Percentiles rank a stretch among this genome's conserved stretches.
phyloP scores from a whole-genome alignment of 352 stramenopile species.

The Phytophthora aleatoria region DNA sequence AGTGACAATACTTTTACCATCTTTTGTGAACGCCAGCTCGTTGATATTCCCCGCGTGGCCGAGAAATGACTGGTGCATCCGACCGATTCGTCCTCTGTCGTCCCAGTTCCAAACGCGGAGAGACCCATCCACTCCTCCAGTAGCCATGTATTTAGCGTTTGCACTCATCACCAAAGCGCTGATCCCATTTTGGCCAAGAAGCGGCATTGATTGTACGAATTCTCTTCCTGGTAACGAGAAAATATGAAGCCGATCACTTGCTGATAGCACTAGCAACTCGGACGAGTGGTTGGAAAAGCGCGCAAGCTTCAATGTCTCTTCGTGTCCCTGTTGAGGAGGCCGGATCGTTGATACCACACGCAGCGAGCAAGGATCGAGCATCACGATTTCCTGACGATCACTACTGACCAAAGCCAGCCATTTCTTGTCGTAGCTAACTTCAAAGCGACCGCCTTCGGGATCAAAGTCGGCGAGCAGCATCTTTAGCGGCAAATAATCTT shows the following conservation, averaged over 20 bases:
- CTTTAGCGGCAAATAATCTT: conserved; percentile 65
- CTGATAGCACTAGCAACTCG: conserved; percentile 58
- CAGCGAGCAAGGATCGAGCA: conserved; percentile 47
- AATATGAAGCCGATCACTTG: conserved; percentile 54
- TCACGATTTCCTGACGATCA: conserved; percentile 37
- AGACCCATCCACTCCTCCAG: conserved; percentile 57
- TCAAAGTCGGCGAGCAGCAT: conserved; percentile 68
- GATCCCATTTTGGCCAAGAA: conserved; percentile 62
- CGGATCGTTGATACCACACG: conserved; percentile 42
- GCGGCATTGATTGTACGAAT: conserved; percentile 56
- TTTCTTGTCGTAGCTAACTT: conserved; percentile 46
- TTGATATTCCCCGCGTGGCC: conserved; percentile 46
- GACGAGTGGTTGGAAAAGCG: conserved; percentile 52
- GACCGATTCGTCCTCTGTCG: conserved; percentile 45
- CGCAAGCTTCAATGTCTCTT: conserved; percentile 41
- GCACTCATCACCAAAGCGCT: conserved; percentile 49
- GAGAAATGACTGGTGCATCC: conserved; percentile 67
- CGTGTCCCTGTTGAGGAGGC: conserved; percentile 30
- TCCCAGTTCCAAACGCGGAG: conserved; percentile 70
- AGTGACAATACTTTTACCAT: conserved; percentile 46
- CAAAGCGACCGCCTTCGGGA: conserved; percentile 33
- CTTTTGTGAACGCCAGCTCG: conserved; percentile 45
- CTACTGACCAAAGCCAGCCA: conserved; percentile 40
- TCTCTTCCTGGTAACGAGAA: conserved; percentile 45
- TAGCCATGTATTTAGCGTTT: conserved; percentile 73